Evolutionary conservation across 2,329 filamentous ascomycete species (phyloP).

Genomic region (Aspergillus quadrilineatus): DNA sequence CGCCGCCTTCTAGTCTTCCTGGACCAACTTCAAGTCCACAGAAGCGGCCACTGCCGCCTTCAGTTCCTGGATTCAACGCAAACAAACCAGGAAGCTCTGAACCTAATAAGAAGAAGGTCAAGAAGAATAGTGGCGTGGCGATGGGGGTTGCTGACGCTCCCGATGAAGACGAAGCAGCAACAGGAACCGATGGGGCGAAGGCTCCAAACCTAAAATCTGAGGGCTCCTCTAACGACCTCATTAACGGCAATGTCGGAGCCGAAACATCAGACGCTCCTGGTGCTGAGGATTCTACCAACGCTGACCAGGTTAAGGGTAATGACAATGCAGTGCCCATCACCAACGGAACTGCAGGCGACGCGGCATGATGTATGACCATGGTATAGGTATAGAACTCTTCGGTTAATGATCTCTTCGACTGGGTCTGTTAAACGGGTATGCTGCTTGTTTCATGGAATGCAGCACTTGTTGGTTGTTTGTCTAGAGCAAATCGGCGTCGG

Average conservation of each 20-base stretch:
- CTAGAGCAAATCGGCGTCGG: conserved; percentile 2
- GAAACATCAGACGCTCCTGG: conserved; percentile 11
- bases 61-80: conserved; percentile 22
- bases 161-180: conserved; percentile 28
- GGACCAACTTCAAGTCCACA: conserved; percentile 40
- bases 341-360: conserved; percentile 62
- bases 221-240: conserved; percentile 19
- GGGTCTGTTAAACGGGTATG: neutral
- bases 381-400: neutral
- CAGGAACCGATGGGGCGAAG: conserved; percentile 19
- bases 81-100: conserved; percentile 32
- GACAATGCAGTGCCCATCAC: conserved; percentile 40
- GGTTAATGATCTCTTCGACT: neutral
- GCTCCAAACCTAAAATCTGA: conserved; percentile 39
- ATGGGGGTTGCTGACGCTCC: conserved; percentile 26
- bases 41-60: conserved; percentile 40
- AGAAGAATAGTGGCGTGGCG: conserved; percentile 40
- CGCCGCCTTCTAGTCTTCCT: conserved; percentile 31
- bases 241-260: conserved; percentile 15
- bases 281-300: conserved; percentile 18
- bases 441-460: neutral
- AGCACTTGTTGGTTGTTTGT: neutral
- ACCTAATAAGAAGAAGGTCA: conserved; percentile 45
- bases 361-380: conserved; percentile 29
- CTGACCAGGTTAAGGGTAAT: conserved; percentile 31